Percentiles rank a stretch among this genome's conserved stretches.
These are phyloP conservation scores for Flagelloscypha sp. DNA, from an alignment of 768 basidiomycete genomes.

Conservation along the genomic window DNA sequence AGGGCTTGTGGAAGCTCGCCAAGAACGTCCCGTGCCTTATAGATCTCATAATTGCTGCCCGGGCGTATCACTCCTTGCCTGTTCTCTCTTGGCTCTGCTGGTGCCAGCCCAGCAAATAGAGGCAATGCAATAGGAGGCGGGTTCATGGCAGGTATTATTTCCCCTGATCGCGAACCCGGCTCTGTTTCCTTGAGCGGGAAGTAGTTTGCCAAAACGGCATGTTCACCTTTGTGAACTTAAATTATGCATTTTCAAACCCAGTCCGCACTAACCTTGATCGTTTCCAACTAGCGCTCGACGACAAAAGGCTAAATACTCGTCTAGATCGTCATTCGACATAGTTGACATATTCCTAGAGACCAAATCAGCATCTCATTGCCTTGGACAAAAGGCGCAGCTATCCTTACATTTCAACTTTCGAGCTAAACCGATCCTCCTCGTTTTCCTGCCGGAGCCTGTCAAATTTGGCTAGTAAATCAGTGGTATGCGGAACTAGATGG, in stretches of 20 bases:
- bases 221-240: slow-evolving; percentile 14
- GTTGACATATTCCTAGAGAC: too few species aligned
- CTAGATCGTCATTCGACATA: slow-evolving; percentile 54
- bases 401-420: slow-evolving; percentile 39
- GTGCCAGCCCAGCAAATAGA: too few species aligned
- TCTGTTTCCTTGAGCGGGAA: slow-evolving; percentile 28
- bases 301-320: slow-evolving; percentile 62
- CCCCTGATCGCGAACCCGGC: too few species aligned
- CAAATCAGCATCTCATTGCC: too few species aligned
- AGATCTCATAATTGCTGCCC: slow-evolving; percentile 57
- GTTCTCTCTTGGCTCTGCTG: too few species aligned
- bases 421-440: slow-evolving; percentile 32
- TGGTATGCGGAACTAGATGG: too few species aligned
- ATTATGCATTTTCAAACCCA: slow-evolving; percentile 13
- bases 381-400: slow-evolving; percentile 5
- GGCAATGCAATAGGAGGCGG: too few species aligned
- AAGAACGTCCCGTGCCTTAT: slow-evolving; percentile 55
- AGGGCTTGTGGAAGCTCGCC: slow-evolving; percentile 50
- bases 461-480: too few species aligned
- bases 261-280: slow-evolving; percentile 18
- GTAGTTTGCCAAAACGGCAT: slow-evolving; percentile 28
- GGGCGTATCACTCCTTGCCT: slow-evolving; percentile 34
- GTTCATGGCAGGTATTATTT: too few species aligned
- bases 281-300: slow-evolving; percentile 39
- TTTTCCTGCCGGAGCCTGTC: too few species aligned